Evolutionary conservation across 129 eudicot species (phyloP).

Genomic region (Saussurea involucrata): DNA sequence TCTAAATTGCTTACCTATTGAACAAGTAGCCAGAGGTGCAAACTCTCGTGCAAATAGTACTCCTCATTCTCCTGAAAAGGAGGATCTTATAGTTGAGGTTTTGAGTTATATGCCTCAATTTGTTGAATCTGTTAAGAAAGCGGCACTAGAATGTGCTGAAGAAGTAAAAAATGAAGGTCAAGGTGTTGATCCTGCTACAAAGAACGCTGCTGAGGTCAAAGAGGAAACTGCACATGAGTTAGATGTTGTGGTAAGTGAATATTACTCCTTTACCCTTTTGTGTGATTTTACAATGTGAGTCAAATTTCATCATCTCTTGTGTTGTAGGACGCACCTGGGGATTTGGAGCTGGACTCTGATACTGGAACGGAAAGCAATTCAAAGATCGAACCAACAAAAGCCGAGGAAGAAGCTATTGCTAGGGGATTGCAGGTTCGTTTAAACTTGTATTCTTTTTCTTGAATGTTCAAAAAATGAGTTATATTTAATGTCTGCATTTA

Average conservation of each 20-base stretch:
- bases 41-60: slow-evolving; percentile 8
- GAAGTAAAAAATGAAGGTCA: slow-evolving; percentile 44
- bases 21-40: neutral
- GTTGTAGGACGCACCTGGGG: slow-evolving; percentile 53
- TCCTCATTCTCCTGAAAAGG: slow-evolving; percentile 19
- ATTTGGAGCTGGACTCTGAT: slow-evolving; percentile 56
- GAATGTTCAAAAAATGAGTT: neutral
- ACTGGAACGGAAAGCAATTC: slow-evolving; percentile 45
- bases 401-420: slow-evolving; percentile 84
- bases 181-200: slow-evolving; percentile 14
- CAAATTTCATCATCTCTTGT: neutral
- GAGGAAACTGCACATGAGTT: slow-evolving; percentile 37
- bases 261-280: neutral
- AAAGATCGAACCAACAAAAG: slow-evolving; percentile 77
- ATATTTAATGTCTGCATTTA: neutral
- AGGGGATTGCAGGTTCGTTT: slow-evolving; percentile 75
- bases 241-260: slow-evolving; percentile 43
- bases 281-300: neutral
- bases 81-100: slow-evolving; percentile 29
- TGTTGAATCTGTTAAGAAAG: slow-evolving; percentile 52
- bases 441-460: neutral
- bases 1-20: slow-evolving; percentile 2
- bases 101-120: slow-evolving; percentile 58
- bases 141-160: slow-evolving; percentile 38
- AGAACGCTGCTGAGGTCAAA: slow-evolving; percentile 19